Evolutionary conservation across 305 asterid species (phyloP), one percentile per base, ranked within the genome.

Genomic region (Lippia alba): DNA sequence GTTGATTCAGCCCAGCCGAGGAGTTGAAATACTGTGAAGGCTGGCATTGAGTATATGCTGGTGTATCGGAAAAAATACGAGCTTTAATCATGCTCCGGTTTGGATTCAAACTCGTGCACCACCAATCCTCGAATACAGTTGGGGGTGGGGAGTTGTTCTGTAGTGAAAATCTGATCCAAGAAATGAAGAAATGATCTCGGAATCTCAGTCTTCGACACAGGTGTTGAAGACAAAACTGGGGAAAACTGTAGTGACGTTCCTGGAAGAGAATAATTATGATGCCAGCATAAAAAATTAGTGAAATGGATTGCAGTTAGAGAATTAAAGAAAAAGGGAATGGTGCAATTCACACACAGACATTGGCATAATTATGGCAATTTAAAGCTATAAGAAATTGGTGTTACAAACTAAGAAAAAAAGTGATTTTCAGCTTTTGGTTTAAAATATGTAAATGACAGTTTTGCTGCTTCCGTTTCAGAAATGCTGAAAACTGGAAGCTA

Each of bases 201-300:
- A 8, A 64, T 55, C 49, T 36, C 67, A 83, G 76, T 92, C 94
- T 75, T 90, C 92, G 34, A 82, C 91, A 87, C 80, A 85, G 0
- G 98, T 81, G 69, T 88, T 81, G 75, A 88, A 86, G 51, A 87
- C 81, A 66, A 90, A 92, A 69, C 96, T 92, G 32, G 98, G 96
- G 76, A 92, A 92, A 45, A 64, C 83, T 7, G 90, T 72, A 19
- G 91, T 85, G 59, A 90, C 58, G 81, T 90, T 82, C 90, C 97
- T 92, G 80, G 18, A 73, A 64, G 67, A 75, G 30, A 50, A 71
- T 15, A 9, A 50, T 45, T 58, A 58, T 32, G 45, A 15, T 8
- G 6, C 41, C 2, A 44, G 4, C 49, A 11, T 44, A 14, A 44
- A 44, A 44, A 14, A 44, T 44, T 6, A 7, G 49, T 8, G 10